These are phyloP conservation scores for Pyronema domesticum DNA, from an alignment of 495 filamentous ascomycete genomes.

Conservation along the genomic window DNA sequence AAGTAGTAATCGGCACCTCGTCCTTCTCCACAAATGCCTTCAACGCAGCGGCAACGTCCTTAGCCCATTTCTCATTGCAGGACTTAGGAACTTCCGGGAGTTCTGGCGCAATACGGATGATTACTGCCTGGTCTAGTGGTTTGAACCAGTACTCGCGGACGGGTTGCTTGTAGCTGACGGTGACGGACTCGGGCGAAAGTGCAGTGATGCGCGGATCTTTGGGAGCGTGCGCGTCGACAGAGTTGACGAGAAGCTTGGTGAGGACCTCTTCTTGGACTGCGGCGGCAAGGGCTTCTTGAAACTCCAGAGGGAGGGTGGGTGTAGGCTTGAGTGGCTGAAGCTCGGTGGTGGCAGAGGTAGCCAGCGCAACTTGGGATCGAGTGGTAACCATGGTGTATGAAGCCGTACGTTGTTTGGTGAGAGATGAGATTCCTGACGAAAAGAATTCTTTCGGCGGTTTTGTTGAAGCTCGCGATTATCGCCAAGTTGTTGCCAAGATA, in stretches of 20 bases:
- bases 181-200: slow-evolving; percentile 10
- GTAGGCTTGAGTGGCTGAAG: neutral
- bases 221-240: slow-evolving; percentile 14
- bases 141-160: slow-evolving; percentile 20
- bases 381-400: neutral
- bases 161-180: slow-evolving; percentile 18
- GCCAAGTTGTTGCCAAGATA: too few relatives aligned
- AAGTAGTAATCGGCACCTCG: slow-evolving; percentile 11
- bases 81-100: neutral
- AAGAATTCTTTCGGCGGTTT: too few relatives aligned
- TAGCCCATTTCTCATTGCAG: slow-evolving; percentile 15
- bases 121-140: slow-evolving; percentile 15
- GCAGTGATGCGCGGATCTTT: slow-evolving; percentile 8
- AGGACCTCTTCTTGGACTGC: slow-evolving; percentile 8
- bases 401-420: neutral
- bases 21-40: slow-evolving; percentile 12
- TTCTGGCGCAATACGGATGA: slow-evolving; percentile 3
- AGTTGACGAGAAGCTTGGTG: slow-evolving; percentile 11
- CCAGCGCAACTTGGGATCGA: neutral
- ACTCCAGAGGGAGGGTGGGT: neutral
- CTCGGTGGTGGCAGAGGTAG: too few relatives aligned
- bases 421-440: too few relatives aligned
- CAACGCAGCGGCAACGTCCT: slow-evolving; percentile 2
- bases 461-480: too few relatives aligned
- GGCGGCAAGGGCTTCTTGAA: slow-evolving; percentile 1